Percentiles rank a stretch among this genome's conserved stretches.
These are phyloP conservation scores for Alternaria novae-zelandiae DNA, from an alignment of 2,329 filamentous ascomycete species.

Conservation along the genomic window DNA sequence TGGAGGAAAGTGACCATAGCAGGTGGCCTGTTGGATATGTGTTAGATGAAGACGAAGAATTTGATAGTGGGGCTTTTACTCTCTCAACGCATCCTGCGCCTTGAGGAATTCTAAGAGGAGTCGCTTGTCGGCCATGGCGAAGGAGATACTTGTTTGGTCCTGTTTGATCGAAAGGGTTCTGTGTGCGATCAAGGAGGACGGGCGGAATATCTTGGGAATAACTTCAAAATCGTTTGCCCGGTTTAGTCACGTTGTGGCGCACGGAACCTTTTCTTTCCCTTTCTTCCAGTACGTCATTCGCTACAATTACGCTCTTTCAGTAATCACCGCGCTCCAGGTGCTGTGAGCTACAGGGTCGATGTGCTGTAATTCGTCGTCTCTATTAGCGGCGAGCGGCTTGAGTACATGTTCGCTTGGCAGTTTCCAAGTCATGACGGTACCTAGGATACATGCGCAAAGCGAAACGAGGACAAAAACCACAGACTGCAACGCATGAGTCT, in stretches of 20 bases:
- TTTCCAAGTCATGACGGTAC: neutral
- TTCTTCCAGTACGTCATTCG: neutral
- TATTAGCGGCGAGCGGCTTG: neutral
- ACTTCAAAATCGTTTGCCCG: neutral
- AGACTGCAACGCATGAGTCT: neutral
- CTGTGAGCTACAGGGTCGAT: neutral
- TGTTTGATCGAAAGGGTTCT: neutral
- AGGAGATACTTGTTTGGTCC: neutral
- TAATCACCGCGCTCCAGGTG: neutral
- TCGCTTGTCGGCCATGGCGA: neutral
- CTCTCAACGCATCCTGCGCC: neutral
- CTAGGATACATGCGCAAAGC: neutral
- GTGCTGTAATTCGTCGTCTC: neutral
- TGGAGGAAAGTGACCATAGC: neutral
- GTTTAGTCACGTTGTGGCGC: neutral
- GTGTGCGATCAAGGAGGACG: neutral
- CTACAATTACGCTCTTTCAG: neutral
- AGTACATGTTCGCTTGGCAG: neutral
- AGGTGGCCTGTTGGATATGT: neutral
- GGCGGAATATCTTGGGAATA: neutral
- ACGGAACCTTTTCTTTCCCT: neutral
- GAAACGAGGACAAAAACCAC: neutral
- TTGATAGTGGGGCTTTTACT: neutral
- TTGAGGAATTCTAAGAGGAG: neutral
- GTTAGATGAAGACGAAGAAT: neutral